Percentiles rank a stretch among this genome's conserved stretches.
Conservation (phyloP, 805 yeast genomes). For the Cyberlindnera mississippiensis region DNA sequence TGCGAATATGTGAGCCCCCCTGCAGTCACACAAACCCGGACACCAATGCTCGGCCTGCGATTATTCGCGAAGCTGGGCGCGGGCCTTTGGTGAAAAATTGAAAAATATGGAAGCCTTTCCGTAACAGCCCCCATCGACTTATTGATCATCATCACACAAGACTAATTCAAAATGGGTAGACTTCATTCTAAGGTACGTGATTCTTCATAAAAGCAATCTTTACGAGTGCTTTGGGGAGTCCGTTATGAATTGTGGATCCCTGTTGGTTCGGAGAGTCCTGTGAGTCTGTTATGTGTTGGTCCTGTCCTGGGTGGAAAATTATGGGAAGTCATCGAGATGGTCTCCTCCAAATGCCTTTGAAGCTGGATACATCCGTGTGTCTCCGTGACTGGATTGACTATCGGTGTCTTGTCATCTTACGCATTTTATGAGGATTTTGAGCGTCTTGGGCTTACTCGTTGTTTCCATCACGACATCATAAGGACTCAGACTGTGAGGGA, state of each 20-base stretch:
- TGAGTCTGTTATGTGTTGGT: slow-evolving; percentile 1
- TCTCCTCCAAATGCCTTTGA: slow-evolving; percentile 8
- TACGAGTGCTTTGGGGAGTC: slow-evolving; percentile 14
- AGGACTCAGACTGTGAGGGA: background rate
- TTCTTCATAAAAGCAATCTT: slow-evolving; percentile 10
- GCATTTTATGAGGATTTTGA: slow-evolving; percentile 8
- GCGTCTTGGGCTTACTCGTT: slow-evolving; percentile 5
- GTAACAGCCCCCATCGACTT: background rate
- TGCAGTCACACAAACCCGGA: background rate
- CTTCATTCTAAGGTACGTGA: slow-evolving; percentile 95
- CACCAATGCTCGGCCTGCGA: background rate
- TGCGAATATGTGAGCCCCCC: slow-evolving; percentile 1
- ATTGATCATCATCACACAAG: slow-evolving; percentile 23
- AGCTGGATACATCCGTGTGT: background rate
- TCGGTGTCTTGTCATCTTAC: background rate
- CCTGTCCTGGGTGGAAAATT: background rate
- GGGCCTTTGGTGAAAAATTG: slow-evolving; percentile 3
- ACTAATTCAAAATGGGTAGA: slow-evolving; percentile 93
- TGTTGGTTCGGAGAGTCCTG: slow-evolving; percentile 17
- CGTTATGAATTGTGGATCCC: slow-evolving; percentile 28
- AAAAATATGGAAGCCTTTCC: slow-evolving; percentile 5
- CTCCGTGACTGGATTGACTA: slow-evolving; percentile 5
- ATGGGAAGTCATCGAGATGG: slow-evolving; percentile 6
- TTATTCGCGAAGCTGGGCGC: background rate
- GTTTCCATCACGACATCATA: background rate